Conservation (phyloP, 148 eudicot genomes). For the Heliamphora exappendiculata region DNA sequence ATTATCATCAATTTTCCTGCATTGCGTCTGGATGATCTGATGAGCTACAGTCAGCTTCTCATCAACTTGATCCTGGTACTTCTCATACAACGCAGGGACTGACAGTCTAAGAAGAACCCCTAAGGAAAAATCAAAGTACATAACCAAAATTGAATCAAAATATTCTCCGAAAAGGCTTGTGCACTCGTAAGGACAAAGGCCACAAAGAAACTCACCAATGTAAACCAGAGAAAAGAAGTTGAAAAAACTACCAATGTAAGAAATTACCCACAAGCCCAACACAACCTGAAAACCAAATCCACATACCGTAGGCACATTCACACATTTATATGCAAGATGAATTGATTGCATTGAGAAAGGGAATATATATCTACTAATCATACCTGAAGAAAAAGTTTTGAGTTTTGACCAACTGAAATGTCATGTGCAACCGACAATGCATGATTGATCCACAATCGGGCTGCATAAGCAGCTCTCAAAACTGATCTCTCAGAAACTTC, state of each 20-base stretch:
- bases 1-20: conserved; percentile 43
- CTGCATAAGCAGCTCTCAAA: conserved; percentile 51
- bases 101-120: conserved; percentile 72
- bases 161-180: not conserved
- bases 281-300: conserved; percentile 48
- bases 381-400: conserved; percentile 62
- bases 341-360: not conserved
- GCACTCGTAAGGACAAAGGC: not conserved
- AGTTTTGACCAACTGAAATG: conserved; percentile 68
- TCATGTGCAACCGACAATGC: conserved; percentile 59
- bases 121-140: conserved; percentile 17
- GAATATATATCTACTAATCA: conserved; percentile 1
- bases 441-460: conserved; percentile 53
- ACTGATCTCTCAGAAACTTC: conserved; percentile 63
- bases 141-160: conserved; percentile 1
- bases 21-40: conserved; percentile 35
- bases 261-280: conserved; percentile 51
- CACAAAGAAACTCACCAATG: conserved; percentile 41
- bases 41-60: conserved; percentile 41
- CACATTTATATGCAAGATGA: conserved; percentile 3
- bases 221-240: conserved; percentile 70
- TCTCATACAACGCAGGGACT: conserved; percentile 69
- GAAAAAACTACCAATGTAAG: conserved; percentile 65
- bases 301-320: not conserved
- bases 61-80: conserved; percentile 67